Evolutionary conservation across 2,329 filamentous ascomycete genomes (phyloP), one percentile per base, ranked within the genome.

Genomic region (Microsporum audouinii): DNA sequence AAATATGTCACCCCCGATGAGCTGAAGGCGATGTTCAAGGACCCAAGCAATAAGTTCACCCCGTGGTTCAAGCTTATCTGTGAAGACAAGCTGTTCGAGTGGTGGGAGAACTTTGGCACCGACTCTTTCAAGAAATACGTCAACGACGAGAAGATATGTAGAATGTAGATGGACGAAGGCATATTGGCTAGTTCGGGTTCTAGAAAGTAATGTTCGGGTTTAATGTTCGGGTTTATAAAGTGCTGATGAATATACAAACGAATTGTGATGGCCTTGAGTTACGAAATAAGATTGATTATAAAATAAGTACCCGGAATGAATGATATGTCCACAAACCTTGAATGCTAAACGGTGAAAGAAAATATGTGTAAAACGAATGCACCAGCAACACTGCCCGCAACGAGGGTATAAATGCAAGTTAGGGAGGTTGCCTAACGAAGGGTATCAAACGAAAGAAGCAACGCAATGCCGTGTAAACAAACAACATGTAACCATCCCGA

Each of bases 41-140:
- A 96, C 71, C 84, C 88, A 2, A 80, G 77, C 59, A 80, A 95
- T 68, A 88, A 87, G 69, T 97, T 97, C 75, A 99, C 94, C 0
- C 94, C 94, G 0, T 99, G 94, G 94, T 99, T 99, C 81, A 96
- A 96, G 81, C 86, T 99, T 67, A 97, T 99, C 71, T 99, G 94
- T 82, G 83, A 97, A 75, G 91, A 89, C 57, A 91, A 97, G 89
- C 83, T 99, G 47, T 99, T 95, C 70, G 88, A 96, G 75, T 99
- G 94, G 94, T 99, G 94, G 94, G 80, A 86, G 71, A 85, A 88
- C 76, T 82, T 97, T 61, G 87, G 73, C 53, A 72, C 94, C 68
- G 79, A 82, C 29, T 88, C 88, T 7, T 79, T 97, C 67, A 88
- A 95, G 63, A 87, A 89, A 77, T 96, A 92, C 77, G 82, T 84